phyloP scores from a whole-genome alignment of 2,329 filamentous ascomycete genomes.

The Aschersonia sp. region DNA sequence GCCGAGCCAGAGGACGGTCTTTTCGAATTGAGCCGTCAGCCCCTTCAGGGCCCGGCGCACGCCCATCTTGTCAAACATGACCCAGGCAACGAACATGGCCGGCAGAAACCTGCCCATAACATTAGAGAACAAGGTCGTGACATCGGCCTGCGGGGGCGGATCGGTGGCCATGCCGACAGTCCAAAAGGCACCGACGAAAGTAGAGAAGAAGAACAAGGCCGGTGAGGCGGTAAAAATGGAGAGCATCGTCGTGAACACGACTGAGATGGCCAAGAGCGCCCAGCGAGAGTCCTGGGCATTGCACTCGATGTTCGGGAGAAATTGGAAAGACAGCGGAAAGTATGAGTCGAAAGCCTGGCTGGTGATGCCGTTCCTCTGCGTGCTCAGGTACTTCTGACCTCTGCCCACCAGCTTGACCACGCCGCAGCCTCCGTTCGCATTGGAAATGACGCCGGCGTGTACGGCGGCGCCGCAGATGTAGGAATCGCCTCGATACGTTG shows the following conservation, averaged over 20 bases:
- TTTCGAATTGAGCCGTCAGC: conserved; percentile 74
- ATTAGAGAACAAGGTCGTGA: conserved; percentile 60
- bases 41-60: conserved; percentile 56
- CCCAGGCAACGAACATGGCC: conserved; percentile 74
- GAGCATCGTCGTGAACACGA: conserved; percentile 63
- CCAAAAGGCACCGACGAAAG: conserved; percentile 73
- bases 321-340: conserved; percentile 78
- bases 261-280: conserved; percentile 68
- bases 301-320: conserved; percentile 51
- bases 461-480: conserved; percentile 78
- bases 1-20: conserved; percentile 80
- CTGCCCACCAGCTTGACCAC: conserved; percentile 63
- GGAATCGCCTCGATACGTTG: conserved; percentile 76
- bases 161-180: conserved; percentile 86
- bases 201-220: conserved; percentile 68
- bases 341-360: conserved; percentile 74
- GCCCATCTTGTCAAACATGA: conserved; percentile 74
- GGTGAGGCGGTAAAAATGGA: conserved; percentile 73
- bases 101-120: conserved; percentile 74
- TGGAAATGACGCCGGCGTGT: conserved; percentile 64
- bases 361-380: conserved; percentile 56
- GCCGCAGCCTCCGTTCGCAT: conserved; percentile 64
- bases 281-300: conserved; percentile 68
- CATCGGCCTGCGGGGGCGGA: conserved; percentile 54
- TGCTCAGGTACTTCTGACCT: conserved; percentile 45